phyloP scores from a whole-genome alignment of 768 basidiomycete species.

The Leccinum olivaceopallidum region DNA sequence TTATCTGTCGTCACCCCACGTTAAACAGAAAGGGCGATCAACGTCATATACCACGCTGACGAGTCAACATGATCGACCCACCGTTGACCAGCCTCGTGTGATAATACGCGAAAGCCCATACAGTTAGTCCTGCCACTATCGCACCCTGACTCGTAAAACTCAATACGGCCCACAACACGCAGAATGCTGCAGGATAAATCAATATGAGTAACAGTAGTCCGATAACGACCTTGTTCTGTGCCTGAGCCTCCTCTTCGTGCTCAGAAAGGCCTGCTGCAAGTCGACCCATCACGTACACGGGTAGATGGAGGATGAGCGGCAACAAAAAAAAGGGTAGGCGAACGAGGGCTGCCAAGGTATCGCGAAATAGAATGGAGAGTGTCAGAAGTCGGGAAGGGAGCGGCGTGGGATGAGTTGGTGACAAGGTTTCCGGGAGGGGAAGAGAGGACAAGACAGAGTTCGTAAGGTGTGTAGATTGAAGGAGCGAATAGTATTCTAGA shows the following conservation, averaged over 20 bases:
- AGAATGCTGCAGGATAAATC: conserved; percentile 84
- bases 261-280: conserved; percentile 72
- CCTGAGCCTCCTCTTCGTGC: conserved; percentile 92
- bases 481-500: conserved; percentile 85
- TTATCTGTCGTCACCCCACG: conserved; percentile 46
- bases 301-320: conserved; percentile 80
- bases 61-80: conserved; percentile 40
- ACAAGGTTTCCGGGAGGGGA: conserved; percentile 80
- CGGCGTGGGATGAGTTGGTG: conserved; percentile 67
- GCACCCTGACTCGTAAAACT: conserved; percentile 76
- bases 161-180: conserved; percentile 82
- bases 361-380: conserved; percentile 73
- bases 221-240: conserved; percentile 95
- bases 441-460: conserved; percentile 84
- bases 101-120: conserved; percentile 81
- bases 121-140: conserved; percentile 61
- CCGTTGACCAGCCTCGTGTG: conserved; percentile 87
- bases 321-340: conserved; percentile 88
- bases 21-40: conserved; percentile 8
- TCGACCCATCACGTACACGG: conserved; percentile 81
- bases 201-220: conserved; percentile 72
- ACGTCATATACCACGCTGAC: conserved; percentile 25
- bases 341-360: conserved; percentile 67
- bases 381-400: conserved; percentile 85
- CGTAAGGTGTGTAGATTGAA: conserved; percentile 78